Conservation (phyloP, 148 eudicot species). For the Spergularia marina region DNA sequence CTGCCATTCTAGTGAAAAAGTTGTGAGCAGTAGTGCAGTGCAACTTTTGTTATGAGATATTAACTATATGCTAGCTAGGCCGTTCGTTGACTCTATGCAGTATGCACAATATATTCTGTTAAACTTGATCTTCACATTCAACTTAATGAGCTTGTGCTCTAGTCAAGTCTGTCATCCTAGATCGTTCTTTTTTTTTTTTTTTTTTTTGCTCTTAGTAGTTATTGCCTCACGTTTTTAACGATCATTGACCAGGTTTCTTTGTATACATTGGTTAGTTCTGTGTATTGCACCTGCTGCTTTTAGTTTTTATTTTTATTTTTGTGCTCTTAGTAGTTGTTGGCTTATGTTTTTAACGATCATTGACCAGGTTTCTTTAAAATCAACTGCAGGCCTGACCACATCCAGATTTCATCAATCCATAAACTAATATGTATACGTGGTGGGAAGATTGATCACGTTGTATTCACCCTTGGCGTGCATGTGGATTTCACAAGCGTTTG, state of each 20-base stretch:
- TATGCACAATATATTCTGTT: too few species aligned
- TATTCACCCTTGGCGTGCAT: neutral
- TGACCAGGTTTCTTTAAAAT: constrained; percentile 14
- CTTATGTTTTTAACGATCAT: neutral
- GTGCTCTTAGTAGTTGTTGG: too few species aligned
- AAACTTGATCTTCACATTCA: neutral
- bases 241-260: constrained; percentile 13
- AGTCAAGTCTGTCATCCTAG: neutral
- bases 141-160: neutral
- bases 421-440: neutral
- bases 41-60: neutral
- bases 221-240: neutral
- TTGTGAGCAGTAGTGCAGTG: neutral
- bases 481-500: neutral
- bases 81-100: neutral
- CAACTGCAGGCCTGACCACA: constrained; percentile 4
- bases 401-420: constrained; percentile 1
- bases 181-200: too few species aligned
- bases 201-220: constrained; percentile 2
- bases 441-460: neutral
- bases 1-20: neutral
- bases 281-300: too few species aligned
- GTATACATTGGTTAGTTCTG: too few species aligned
- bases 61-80: neutral
- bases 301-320: too few species aligned